Conservation (phyloP, 805 yeast species). For the Candida namnaoensis region DNA sequence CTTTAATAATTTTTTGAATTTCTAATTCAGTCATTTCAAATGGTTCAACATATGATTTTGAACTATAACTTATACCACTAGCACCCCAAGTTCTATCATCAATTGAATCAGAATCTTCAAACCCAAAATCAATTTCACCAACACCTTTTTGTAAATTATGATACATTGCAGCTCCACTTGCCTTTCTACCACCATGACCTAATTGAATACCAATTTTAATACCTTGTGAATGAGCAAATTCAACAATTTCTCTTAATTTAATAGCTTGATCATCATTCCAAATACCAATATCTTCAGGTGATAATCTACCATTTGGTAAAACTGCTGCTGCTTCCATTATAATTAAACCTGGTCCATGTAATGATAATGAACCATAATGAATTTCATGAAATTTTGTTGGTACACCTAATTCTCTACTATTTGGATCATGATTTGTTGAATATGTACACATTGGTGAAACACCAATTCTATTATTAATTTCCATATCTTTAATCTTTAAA, state of each 20-base stretch:
- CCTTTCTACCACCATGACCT: conserved; percentile 48
- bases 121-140: conserved; percentile 28
- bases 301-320: conserved; percentile 28
- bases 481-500: conserved; percentile 27
- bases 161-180: conserved; percentile 23
- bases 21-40: conserved; percentile 34
- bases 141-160: conserved; percentile 22
- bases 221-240: conserved; percentile 35
- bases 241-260: conserved; percentile 29
- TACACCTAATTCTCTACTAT: conserved; percentile 23
- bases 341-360: conserved; percentile 40
- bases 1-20: conserved; percentile 28
- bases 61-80: conserved; percentile 25
- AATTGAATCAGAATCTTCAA: conserved; percentile 14
- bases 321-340: conserved; percentile 39
- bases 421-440: conserved; percentile 24
- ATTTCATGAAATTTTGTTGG: conserved; percentile 38
- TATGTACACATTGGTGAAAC: conserved; percentile 52
- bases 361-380: conserved; percentile 39
- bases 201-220: conserved; percentile 43
- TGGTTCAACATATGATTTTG: conserved; percentile 20
- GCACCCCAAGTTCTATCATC: conserved; percentile 36
- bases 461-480: conserved; percentile 41
- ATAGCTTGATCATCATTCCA: conserved; percentile 41
- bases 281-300: conserved; percentile 40